Evolutionary conservation across 148 eudicot species (phyloP), one percentile per base, ranked within the genome.

Genomic region (Spergularia marina): DNA sequence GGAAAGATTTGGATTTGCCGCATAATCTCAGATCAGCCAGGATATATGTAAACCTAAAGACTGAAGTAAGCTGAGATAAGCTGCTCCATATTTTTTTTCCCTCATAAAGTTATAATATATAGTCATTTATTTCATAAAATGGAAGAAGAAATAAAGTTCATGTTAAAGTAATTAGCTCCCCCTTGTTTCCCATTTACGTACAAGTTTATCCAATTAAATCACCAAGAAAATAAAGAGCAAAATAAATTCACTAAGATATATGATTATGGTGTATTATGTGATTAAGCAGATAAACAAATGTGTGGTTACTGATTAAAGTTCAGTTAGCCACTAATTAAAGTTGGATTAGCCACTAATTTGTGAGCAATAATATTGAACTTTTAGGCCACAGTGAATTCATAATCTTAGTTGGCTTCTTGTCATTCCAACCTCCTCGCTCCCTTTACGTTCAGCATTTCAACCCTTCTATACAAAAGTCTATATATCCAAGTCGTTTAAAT

Each of bases 301-400:
- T 70, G 73, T 70, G 73, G 73, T 25, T 53, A 25, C 44, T 70
- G 54, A 70, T 70, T 25, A 70, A 70, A 70, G 73, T 17, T 25
- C 40, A 53, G 53, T 53, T 23, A 70, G 4, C 73, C 73, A 70
- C 39, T 70, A 23, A 10, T 70, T 30, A 30, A 30, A 30, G 36
- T 30, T 30, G 36, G 36, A 30, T 30, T 30, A 30, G 36, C 36
- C 20, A 53, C 25, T 44, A 44, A 44, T 44, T 44, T 30, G 36
- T 69, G 53, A 69, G 41, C 41, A 25, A 13, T 53, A 25, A 13
- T 53, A 18, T 6, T 58, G n/a, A 30, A 70, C 73, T 70, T 68
- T 49, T 25, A 21, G 12, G 4, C 13, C 51, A 68, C 72, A 20
- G 18, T 13, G 51, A 68, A 68, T 0, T 51, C 17, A 51, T 5